Conservation (phyloP, 257 asterid genomes). For the Primulina eburnea region DNA sequence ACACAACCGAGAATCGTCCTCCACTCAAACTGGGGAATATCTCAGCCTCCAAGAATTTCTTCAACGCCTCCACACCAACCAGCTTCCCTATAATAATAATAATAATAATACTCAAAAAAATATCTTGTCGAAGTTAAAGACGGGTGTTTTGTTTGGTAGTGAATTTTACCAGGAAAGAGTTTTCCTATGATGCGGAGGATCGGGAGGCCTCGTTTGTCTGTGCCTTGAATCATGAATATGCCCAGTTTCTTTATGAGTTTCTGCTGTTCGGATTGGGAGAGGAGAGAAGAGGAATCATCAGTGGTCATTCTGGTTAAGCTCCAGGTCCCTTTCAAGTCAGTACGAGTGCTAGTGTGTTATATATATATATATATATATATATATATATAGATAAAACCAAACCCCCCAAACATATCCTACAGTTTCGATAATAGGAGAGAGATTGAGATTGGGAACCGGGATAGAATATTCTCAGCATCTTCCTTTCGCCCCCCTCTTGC, state of each 20-base stretch:
- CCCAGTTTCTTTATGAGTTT: constrained; percentile 50
- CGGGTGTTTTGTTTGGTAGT: neutral
- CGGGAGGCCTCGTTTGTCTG: constrained; percentile 54
- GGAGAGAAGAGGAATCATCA: constrained; percentile 19
- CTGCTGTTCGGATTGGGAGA: constrained; percentile 43
- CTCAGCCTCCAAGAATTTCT: constrained; percentile 57
- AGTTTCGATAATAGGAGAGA: no score
- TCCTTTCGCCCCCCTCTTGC: neutral
- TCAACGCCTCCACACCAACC: constrained; percentile 45
- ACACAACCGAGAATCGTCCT: constrained; percentile 58
- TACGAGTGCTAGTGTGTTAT: no score
- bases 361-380: no score
- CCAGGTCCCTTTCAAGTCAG: no score
- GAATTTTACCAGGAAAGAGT: constrained; percentile 61
- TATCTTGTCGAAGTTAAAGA: neutral
- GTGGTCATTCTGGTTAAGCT: neutral
- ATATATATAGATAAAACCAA: no score
- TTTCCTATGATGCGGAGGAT: constrained; percentile 65
- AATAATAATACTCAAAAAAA: no score
- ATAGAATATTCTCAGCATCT: neutral
- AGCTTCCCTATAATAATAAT: constrained; percentile 37
- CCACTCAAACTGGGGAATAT: constrained; percentile 42
- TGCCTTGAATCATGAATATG: constrained; percentile 73
- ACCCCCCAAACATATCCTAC: no score
- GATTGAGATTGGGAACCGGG: neutral